Evolutionary conservation across 805 yeast species (phyloP), one percentile per base, ranked within the genome.

Genomic region (Wickerhamiella occidentalis): DNA sequence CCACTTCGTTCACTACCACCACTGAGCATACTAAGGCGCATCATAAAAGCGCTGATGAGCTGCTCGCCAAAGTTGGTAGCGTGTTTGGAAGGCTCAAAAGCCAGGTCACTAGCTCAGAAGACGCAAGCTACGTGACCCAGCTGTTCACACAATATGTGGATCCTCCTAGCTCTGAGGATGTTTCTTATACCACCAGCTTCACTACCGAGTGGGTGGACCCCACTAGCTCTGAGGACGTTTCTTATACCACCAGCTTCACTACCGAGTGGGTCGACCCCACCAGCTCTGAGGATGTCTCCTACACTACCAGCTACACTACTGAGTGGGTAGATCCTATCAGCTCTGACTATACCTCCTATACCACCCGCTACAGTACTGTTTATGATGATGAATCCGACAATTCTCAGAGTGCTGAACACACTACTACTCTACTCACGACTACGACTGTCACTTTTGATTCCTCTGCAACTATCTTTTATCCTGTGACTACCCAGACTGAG

Each of bases 401-500:
- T 15, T 9, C 47, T 15, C 22, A 17, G 8, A 35, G 26, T 30
- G 45, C 23, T 21, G 22, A 29, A 9, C 12, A 17, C 40, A 35
- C 40, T 9, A 35, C 47, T 11, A 45, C 47, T 23, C 40, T 45
- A 5, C 25, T 23, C 47, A 17, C 22, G 17, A 36, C 38, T 7
- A 45, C 47, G 2, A 45, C 47, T 17, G 23, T 45, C 5, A 40
- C 44, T 15, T 13, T 40, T 13, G 44, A 40, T 15, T 9, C 15
- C 15, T 23, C 33, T 25, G 44, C 21, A 15, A 45, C 47, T 2
- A 25, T 45, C 18, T 35, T 45, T 23, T 45, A 45, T 25, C 47
- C 47, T 23, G 41, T 25, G 21, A 45, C n/a, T n/a, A n/a, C n/a
- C n/a, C n/a, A 37, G 30, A 45, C 47, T n/a, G 21, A 21, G 13